Evolutionary conservation across 169 alveolate genomes (phyloP), one percentile per base, ranked within the genome.

Genomic region (Cryptosporidium sp.): DNA sequence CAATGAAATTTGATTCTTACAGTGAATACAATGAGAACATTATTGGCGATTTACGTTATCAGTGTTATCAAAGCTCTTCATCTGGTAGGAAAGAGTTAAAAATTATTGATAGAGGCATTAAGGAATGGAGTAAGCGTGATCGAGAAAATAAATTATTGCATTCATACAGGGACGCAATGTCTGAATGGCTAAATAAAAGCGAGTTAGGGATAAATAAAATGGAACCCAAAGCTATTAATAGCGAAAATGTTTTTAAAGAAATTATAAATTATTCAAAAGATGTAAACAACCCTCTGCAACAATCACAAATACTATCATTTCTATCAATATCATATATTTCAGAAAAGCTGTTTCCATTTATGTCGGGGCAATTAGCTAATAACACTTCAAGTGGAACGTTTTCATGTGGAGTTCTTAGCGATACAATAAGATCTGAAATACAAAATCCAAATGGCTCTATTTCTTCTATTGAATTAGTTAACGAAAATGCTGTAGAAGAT

Each of bases 71-170:
- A 23, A 80, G 67, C 52, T 80, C 89, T 14, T 75, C 75, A 18
- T 80, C 89, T 16, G 75, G 89, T 23, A 80, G 89, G 44, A 80
- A 61, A 29, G 89, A 80, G 29, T 16, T 80, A 18, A 80, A 62
- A 65, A 35, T 80, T 2, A 62, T 80, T 60, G 89, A 80, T 26
- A 80, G 39, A 80, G 2, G 33, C 3, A 42, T 80, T 23, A 80
- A 80, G 35, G 89, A 80, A 26, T 80, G 62, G 62, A 80, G 12
- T 60, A 80, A 80, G 31, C 69, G 68, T 6, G 62, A 65, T 23
- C 33, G 51, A 42, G 89, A 80, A 80, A 60, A 51, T 9, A 80
- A 67, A 65, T 26, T 62, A 42, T 23, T 80, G 39, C 48, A 60
- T n/a, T 42, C 68, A 61, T 80, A 56, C 48, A 60, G 75, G 45